Percentiles rank a stretch among this genome's conserved stretches.
Evolutionary conservation across 2,329 filamentous ascomycete species (phyloP).

Genomic region (Aspergillus clavatus): DNA sequence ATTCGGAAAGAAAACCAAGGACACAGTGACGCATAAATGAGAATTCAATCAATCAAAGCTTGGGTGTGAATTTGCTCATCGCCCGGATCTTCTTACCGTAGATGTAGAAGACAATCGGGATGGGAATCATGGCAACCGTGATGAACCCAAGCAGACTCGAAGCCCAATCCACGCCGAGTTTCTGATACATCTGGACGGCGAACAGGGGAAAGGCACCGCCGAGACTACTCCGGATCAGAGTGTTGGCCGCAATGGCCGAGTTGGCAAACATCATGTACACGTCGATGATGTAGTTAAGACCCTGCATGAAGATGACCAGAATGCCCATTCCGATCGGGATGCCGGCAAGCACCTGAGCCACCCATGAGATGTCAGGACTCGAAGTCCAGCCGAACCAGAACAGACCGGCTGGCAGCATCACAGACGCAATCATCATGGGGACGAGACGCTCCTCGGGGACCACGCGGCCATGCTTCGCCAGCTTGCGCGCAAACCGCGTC

Average conservation of each 20-base stretch:
- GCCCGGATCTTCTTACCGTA: constrained; percentile 43
- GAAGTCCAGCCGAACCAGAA: constrained; percentile 49
- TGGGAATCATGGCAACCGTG: constrained; percentile 39
- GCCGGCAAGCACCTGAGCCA: constrained; percentile 42
- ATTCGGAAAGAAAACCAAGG: not conserved
- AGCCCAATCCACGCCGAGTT: constrained; percentile 35
- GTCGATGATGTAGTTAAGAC: constrained; percentile 40
- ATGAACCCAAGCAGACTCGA: constrained; percentile 35
- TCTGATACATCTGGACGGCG: constrained; percentile 31
- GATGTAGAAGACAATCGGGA: constrained; percentile 45
- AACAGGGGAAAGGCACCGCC: constrained; percentile 32
- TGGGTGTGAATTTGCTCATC: constrained; percentile 40
- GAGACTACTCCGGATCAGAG: constrained; percentile 30
- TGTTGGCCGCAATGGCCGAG: constrained; percentile 37
- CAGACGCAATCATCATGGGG: constrained; percentile 42
- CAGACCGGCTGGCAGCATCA: constrained; percentile 41
- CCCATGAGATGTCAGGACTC: constrained; percentile 39
- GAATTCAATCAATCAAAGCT: constrained; percentile 10
- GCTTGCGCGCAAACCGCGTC: constrained; percentile 36
- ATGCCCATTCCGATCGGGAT: constrained; percentile 41
- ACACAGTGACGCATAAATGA: not conserved
- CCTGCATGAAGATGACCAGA: constrained; percentile 40
- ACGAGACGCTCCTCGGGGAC: constrained; percentile 44
- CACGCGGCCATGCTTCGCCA: constrained; percentile 29
- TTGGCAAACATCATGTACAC: constrained; percentile 36